Evolutionary conservation across 1,139 yeast genomes (phyloP).

Genomic region (Magnusiomyces tetraspermus): DNA sequence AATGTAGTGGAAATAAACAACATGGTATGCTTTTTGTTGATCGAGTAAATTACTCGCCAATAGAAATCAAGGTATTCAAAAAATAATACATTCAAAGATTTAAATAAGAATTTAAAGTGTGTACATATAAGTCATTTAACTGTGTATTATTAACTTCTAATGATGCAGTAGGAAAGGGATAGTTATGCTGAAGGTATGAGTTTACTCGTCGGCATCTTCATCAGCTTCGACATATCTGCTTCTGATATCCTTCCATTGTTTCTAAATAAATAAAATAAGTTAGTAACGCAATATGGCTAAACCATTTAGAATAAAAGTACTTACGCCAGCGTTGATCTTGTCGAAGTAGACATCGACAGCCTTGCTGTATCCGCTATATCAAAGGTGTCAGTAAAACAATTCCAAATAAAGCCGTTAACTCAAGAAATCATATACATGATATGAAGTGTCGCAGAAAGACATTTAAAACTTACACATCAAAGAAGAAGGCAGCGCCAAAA

Average conservation of each 20-base stretch:
- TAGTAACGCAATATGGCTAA: not conserved
- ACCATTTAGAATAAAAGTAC: slow-evolving; percentile 14
- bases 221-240: slow-evolving; percentile 38
- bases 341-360: slow-evolving; percentile 79
- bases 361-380: slow-evolving; percentile 51
- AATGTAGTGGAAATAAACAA: no score
- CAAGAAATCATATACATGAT: slow-evolving; percentile 15
- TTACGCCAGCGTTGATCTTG: slow-evolving; percentile 69
- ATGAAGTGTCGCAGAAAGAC: not conserved
- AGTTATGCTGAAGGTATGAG: not conserved
- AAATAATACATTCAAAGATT: not conserved
- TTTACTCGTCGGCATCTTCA: slow-evolving; percentile 29
- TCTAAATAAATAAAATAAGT: slow-evolving; percentile 28
- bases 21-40: no score
- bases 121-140: not conserved
- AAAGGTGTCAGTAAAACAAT: not conserved
- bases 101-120: not conserved
- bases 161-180: not conserved
- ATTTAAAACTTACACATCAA: slow-evolving; percentile 48
- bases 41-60: no score
- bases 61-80: no score
- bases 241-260: slow-evolving; percentile 95
- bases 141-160: not conserved
- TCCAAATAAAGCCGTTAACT: not conserved
- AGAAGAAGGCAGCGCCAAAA: slow-evolving; percentile 78